Evolutionary conservation across 129 eudicot genomes (phyloP).

Genomic region (Helichrysum umbraculigerum): DNA sequence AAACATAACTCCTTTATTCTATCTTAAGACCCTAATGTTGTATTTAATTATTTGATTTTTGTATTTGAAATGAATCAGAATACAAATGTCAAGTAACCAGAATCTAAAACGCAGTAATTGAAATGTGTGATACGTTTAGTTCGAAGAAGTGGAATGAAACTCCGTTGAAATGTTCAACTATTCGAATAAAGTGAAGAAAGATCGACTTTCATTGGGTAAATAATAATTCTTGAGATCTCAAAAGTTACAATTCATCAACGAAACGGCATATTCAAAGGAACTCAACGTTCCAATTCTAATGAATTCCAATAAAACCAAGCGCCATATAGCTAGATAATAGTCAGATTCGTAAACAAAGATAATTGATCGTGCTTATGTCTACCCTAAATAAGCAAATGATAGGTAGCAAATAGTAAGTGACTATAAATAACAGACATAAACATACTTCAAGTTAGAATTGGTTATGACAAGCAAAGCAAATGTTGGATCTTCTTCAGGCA

Average conservation of each 20-base stretch:
- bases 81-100: too few species aligned
- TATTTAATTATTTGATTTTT: too few species aligned
- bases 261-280: too few species aligned
- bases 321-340: neutral
- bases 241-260: too few species aligned
- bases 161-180: neutral
- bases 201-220: neutral
- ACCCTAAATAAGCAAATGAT: neutral
- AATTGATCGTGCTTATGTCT: neutral
- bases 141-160: neutral
- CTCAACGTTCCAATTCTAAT: neutral
- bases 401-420: neutral
- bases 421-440: neutral
- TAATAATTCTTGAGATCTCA: too few species aligned
- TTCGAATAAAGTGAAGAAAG: neutral
- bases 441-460: neutral
- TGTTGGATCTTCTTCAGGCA: neutral
- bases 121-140: too few species aligned
- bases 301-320: neutral
- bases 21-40: neutral
- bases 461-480: conserved; percentile 1
- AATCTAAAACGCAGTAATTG: too few species aligned
- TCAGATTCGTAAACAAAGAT: neutral
- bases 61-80: too few species aligned
- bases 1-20: neutral